Percentiles rank a stretch among this genome's conserved stretches.
These are phyloP conservation scores for Annulohypoxylon truncatum DNA, from an alignment of 2,329 filamentous ascomycete genomes.

Conservation along the genomic window DNA sequence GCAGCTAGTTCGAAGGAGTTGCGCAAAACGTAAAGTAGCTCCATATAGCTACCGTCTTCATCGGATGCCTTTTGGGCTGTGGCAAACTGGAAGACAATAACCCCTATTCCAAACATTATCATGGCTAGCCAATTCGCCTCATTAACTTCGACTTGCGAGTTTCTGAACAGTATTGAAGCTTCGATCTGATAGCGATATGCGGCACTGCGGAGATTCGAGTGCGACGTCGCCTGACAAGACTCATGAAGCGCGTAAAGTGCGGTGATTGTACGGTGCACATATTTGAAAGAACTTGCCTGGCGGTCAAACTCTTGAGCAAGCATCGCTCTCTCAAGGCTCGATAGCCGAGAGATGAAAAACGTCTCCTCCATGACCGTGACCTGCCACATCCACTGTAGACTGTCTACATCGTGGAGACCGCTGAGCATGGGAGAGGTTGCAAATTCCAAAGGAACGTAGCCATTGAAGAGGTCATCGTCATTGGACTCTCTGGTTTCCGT, in stretches of 20 bases:
- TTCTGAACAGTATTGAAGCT: constrained; percentile 64
- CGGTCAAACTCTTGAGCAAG: constrained; percentile 18
- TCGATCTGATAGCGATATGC: constrained; percentile 42
- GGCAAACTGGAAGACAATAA: constrained; percentile 45
- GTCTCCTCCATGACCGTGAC: constrained; percentile 27
- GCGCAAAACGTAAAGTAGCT: constrained; percentile 40
- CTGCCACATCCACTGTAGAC: background rate
- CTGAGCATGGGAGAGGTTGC: background rate
- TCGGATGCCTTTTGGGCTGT: constrained; percentile 19
- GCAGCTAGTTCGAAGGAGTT: constrained; percentile 31
- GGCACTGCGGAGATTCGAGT: constrained; percentile 21
- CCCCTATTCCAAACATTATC: constrained; percentile 41
- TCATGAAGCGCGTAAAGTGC: constrained; percentile 37
- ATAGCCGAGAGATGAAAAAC: constrained; percentile 27
- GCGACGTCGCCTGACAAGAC: constrained; percentile 18
- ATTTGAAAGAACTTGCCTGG: constrained; percentile 26
- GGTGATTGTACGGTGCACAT: constrained; percentile 37
- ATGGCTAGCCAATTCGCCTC: constrained; percentile 69
- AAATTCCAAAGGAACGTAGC: background rate
- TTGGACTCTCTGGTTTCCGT: background rate
- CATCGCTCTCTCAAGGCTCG: constrained; percentile 5
- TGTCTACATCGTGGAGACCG: background rate
- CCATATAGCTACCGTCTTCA: constrained; percentile 25
- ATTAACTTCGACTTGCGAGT: constrained; percentile 68
- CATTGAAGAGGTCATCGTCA: background rate